Base-by-base conservation (phyloP, 768 basidiomycete genomes). In the Collybia sordida region DNA sequence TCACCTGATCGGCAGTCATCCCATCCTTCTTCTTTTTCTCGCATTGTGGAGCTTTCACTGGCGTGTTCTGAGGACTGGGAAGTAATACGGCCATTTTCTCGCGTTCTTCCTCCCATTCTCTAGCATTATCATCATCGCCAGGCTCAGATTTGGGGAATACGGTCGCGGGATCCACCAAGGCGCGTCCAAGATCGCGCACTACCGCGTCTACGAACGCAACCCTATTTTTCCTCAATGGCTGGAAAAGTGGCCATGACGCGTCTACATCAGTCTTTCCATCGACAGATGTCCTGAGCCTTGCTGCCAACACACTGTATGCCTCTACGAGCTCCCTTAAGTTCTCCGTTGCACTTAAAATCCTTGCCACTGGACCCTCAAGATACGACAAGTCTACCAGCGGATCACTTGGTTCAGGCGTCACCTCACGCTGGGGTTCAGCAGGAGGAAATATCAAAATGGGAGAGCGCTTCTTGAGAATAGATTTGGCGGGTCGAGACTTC, bases 341-440 rank as follows among this genome's bases (percentile, higher is more conserved):
- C 1, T 55, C 53, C 9, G 46, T 53, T 25, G 65, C 56, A 9
- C 76, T 70, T 21, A 88, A 65, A 46, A 93, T 84, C 42, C 72
- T 77, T 2, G 76, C 64, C 2, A 93, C 77, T 2, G 90, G 84
- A 22, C 75, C 70, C n/a, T 75, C 74, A 24, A 93, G 79, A 61
- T 90, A 93, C 17, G 66, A 64, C 11, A 83, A 67, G 58, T 90
- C 74, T 6, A 72, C 73, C 15, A 90, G 73, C 9, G 88, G 86
- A 58, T 84, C 81, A 2, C 69, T 66, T 2, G 91, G 90, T 58
- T 90, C 90, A n/a, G 90, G 91, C 0, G 90, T 92, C 12, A 73
- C 66, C 49, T 89, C 83, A 49, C 89, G 79, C 45, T 69, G 64
- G 21, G 66, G 68, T n/a, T 62, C 65, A 42, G 75, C 71, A n/a